A percentile compares a stretch with the other conserved stretches of the same genome.
Conservation (phyloP, 1,284 basidiomycete species). For the Ganoderma leucocontextum region DNA sequence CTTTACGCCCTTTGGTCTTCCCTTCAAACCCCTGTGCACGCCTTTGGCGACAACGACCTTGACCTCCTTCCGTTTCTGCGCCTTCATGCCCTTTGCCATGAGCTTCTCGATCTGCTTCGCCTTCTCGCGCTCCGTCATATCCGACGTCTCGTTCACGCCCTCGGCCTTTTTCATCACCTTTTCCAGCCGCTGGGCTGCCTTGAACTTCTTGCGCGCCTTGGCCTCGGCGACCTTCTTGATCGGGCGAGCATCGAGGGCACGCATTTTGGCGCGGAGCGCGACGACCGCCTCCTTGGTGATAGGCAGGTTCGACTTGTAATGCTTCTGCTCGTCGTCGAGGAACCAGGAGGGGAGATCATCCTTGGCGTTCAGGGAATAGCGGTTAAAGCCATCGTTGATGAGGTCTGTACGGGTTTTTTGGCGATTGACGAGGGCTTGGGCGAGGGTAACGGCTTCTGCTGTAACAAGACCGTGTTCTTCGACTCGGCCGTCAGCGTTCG, state of each 20-base stretch:
- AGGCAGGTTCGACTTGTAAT: conserved; percentile 95
- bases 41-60: conserved; percentile 96
- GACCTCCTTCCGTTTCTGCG: conserved; percentile 79
- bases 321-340: conserved; percentile 94
- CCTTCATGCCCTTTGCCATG: conserved; percentile 81
- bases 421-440: conserved; percentile 93
- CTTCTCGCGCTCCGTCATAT: conserved; percentile 95
- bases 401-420: conserved; percentile 89
- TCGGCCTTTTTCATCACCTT: conserved; percentile 98
- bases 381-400: conserved; percentile 96
- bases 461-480: conserved; percentile 89
- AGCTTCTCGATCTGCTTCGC: conserved; percentile 93
- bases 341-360: conserved; percentile 96
- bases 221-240: conserved; percentile 99
- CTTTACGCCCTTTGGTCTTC: conserved; percentile 95
- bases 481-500: conserved; percentile 21
- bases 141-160: conserved; percentile 89
- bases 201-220: conserved; percentile 96
- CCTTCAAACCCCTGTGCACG: conserved; percentile 88
- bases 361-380: conserved; percentile 91
- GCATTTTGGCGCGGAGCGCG: conserved; percentile 88
- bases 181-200: conserved; percentile 85
- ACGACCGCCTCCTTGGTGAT: conserved; percentile 96
- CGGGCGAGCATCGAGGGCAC: conserved; percentile 94
- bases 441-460: conserved; percentile 92